Conservation (phyloP, 1,139 yeast species). For the Scheffersomyces stambukii region DNA sequence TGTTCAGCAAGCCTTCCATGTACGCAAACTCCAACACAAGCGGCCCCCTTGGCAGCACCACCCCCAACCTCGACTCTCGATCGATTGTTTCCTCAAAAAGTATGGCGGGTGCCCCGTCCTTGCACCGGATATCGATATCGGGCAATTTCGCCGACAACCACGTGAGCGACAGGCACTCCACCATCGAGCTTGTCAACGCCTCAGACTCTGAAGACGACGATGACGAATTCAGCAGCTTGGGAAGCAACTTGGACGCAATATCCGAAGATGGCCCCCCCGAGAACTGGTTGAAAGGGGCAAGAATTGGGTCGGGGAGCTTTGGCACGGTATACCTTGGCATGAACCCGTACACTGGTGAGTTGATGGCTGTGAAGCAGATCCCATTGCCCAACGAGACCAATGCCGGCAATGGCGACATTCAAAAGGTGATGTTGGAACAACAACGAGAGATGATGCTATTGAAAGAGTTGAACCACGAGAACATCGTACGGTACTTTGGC, state of each 20-base stretch:
- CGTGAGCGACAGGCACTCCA: conserved; percentile 36
- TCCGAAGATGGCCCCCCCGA: conserved; percentile 46
- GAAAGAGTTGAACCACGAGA: conserved; percentile 81
- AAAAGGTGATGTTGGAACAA: conserved; percentile 70
- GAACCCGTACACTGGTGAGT: conserved; percentile 88
- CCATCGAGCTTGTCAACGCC: conserved; percentile 45
- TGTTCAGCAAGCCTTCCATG: conserved; percentile 17
- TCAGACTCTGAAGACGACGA: conserved; percentile 29
- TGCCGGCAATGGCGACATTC: conserved; percentile 35
- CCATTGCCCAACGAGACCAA: conserved; percentile 50
- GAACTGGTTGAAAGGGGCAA: conserved; percentile 90
- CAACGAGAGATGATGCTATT: conserved; percentile 80
- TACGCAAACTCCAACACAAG: conserved; percentile 13
- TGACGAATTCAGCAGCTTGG: conserved; percentile 10
- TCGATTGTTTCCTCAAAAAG: conserved; percentile 12
- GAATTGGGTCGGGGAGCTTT: conserved; percentile 92
- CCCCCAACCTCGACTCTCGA: conserved; percentile 11
- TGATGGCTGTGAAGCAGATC: conserved; percentile 96
- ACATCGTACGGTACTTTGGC: conserved; percentile 88
- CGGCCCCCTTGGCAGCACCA: conserved; percentile 7
- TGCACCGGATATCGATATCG: conserved; percentile 31
- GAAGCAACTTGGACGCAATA: too few species aligned
- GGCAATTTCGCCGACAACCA: conserved; percentile 26
- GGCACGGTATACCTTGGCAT: conserved; percentile 92
- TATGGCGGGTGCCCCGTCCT: conserved; percentile 9